Evolutionary conservation across 345 rosid genomes (phyloP), one percentile per base, ranked within the genome.

Genomic region (Raphanus raphanistrum): DNA sequence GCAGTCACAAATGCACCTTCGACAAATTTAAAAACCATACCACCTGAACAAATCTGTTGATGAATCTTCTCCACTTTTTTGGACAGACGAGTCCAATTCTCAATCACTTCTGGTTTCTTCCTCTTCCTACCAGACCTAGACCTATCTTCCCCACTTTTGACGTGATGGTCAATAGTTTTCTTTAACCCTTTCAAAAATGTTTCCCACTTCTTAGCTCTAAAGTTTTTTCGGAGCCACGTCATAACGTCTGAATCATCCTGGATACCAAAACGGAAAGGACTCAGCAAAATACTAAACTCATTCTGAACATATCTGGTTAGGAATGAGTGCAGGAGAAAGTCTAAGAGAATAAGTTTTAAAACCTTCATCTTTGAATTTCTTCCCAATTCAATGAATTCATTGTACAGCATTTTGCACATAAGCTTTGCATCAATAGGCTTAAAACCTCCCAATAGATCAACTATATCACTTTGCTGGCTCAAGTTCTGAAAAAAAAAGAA

Each of bases 401-500:
- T 87, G 69, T 85, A 94, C 41, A 94, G 68, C 72, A 88, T 88
- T 84, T 80, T 76, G 81, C 92, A 94, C 59, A 87, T 85, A 76
- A 82, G 86, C 65, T 79, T 85, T 72, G 95, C 85, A 74, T 93
- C 92, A 80, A 87, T 71, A 72, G 98, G 98, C 92, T 90, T 94
- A 86, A 90, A 94, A 29, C 98, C 98, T 73, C 98, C 98, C 79
- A 94, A 84, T 50, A 94, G 83, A 84, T 94, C 98, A 76, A 97
- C 91, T 79, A 90, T 84, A 77, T 94, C 98, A 77, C 98, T 94
- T 80, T 92, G 98, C 81, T 94, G 98, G 85, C 98, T 94, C 85
- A 94, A 85, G 79, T 94, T 94, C 98, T 94, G 91, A 72, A 31
- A 50, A 62, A 62, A 11, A 62, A 11, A 5, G 32, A 59, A 8